A percentile compares a stretch with the other conserved stretches of the same genome.
Conservation (phyloP, 2,329 filamentous ascomycete genomes). For the Boeremia exigua region DNA sequence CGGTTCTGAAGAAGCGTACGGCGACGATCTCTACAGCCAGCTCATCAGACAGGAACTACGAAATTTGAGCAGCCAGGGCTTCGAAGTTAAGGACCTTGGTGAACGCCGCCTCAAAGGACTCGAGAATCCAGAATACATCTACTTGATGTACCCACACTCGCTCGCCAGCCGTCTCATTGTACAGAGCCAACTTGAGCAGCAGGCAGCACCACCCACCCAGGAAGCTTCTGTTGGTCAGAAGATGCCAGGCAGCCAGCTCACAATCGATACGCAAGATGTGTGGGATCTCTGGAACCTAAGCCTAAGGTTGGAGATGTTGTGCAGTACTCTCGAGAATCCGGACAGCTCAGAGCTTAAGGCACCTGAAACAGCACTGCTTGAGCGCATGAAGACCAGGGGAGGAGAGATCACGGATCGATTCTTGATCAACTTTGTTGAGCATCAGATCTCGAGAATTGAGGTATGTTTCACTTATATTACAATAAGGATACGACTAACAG, state of each 20-base stretch:
- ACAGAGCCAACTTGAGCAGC: slow-evolving; percentile 62
- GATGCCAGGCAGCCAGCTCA: slow-evolving; percentile 67
- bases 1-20: slow-evolving; percentile 75
- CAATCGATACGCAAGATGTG: slow-evolving; percentile 83
- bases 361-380: slow-evolving; percentile 83
- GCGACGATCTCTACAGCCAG: slow-evolving; percentile 75
- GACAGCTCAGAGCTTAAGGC: slow-evolving; percentile 70
- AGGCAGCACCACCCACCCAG: slow-evolving; percentile 31
- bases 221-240: slow-evolving; percentile 66
- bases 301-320: slow-evolving; percentile 89
- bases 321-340: slow-evolving; percentile 80
- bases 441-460: slow-evolving; percentile 95
- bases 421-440: slow-evolving; percentile 87
- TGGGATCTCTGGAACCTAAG: slow-evolving; percentile 92
- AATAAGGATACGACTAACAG: slow-evolving; percentile 24
- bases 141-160: slow-evolving; percentile 91
- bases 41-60: slow-evolving; percentile 87
- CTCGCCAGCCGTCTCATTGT: slow-evolving; percentile 80
- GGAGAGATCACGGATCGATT: slow-evolving; percentile 90
- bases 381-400: slow-evolving; percentile 72
- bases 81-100: slow-evolving; percentile 95
- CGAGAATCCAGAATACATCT: slow-evolving; percentile 95
- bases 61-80: slow-evolving; percentile 86
- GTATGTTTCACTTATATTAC: slow-evolving; percentile 59
- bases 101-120: slow-evolving; percentile 95